Conservation (phyloP, 2,329 filamentous ascomycete species). For the Colletotrichum sp. region DNA sequence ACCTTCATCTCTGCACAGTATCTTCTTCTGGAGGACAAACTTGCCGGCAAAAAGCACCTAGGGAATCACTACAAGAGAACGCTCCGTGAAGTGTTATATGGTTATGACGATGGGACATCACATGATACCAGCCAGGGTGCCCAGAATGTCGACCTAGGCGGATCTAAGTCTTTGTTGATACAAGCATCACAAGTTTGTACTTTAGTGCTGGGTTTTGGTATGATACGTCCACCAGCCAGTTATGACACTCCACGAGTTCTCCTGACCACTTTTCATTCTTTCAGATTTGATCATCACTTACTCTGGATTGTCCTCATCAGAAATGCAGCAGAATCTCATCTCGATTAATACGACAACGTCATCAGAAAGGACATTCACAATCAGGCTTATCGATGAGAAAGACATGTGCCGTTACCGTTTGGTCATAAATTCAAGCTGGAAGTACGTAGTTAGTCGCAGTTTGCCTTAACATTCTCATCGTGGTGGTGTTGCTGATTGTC, state of each 20-base stretch:
- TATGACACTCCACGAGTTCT: too few relatives aligned
- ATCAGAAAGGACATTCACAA: not conserved
- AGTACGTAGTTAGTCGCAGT: not conserved
- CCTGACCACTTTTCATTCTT: not conserved
- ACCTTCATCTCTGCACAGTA: not conserved
- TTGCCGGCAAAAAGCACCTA: not conserved
- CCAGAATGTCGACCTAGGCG: not conserved
- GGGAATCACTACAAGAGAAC: not conserved
- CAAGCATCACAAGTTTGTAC: not conserved
- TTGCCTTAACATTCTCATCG: not conserved
- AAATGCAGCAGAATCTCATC: not conserved
- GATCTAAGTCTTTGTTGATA: not conserved
- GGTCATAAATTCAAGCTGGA: not conserved
- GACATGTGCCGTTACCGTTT: not conserved
- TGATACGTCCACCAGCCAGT: not conserved
- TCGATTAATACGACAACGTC: not conserved
- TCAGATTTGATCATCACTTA: not conserved
- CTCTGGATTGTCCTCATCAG: not conserved
- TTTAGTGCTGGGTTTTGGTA: not conserved
- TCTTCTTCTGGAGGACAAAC: not conserved
- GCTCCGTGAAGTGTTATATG: not conserved
- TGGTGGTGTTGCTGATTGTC: too few relatives aligned
- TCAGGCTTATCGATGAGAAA: not conserved
- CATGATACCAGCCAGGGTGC: not conserved
- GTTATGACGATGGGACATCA: not conserved